Evolutionary conservation across 768 basidiomycete genomes (phyloP), one percentile per base, ranked within the genome.

Genomic region (Podaxis sp.): DNA sequence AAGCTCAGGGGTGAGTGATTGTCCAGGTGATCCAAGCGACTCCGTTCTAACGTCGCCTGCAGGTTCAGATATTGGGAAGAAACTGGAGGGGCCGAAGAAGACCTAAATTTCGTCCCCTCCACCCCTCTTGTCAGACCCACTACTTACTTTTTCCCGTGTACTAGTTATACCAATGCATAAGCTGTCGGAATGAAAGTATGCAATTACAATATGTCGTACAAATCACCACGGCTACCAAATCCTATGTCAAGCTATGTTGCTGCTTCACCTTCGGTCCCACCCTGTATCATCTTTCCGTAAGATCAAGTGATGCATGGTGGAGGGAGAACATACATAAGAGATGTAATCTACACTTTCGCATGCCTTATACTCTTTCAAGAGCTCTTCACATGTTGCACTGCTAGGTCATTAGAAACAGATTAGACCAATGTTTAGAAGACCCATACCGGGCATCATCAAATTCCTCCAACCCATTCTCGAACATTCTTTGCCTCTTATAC

Each of bases 401-500:
- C 21, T 38, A 50, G 35, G 9, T 50, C 37, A 23, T 64, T 21
- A 59, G 58, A 38, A 47, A 5, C 44, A 46, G 36, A 50, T 11
- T 21, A 23, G 9, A 1, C 11, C 54, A 51, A n/a, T 21, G 11
- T 27, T 16, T 32, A 52, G 14, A 35, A 52, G 5, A 25, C 7
- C 64, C 81, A 61, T 68, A 93, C 94, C 93, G 85, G n/a, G 97
- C 91, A 74, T 97, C 94, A 67, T 98, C 95, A 72, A 99, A 98
- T 74, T 98, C 95, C 64, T 95, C 93, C 64, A 98, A 72, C 1
- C 88, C 88, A 70, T 95, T 89, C 71, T 90, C 89, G 70, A 99
- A 99, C 81, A 96, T 88, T 69, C 90, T 89, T 73, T 98, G 95
- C 71, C 93, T 94, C 79, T 96, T 97, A 79, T 98, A 99, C 71